Percentiles rank a stretch among this genome's conserved stretches.
Conservation (phyloP, 2,329 filamentous ascomycete species). For the Arthrobotrys iridis region DNA sequence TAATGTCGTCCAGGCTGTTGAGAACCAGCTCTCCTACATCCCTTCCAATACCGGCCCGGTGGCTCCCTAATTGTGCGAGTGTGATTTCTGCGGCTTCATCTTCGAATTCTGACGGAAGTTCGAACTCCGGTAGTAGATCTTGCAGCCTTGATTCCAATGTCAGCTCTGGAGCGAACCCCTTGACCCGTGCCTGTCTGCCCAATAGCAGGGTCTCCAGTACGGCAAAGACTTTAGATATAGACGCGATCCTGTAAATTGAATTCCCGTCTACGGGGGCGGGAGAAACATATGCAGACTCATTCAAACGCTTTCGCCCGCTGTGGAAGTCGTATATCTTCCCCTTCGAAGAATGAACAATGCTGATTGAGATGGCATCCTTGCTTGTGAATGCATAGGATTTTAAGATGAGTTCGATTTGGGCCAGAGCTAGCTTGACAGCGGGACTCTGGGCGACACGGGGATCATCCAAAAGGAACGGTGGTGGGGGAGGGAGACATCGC, state of each 20-base stretch:
- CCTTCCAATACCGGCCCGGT: slow-evolving; percentile 28
- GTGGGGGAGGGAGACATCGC: slow-evolving; percentile 42
- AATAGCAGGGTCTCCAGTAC: slow-evolving; percentile 31
- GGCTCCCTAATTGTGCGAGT: slow-evolving; percentile 40
- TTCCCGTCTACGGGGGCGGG: slow-evolving; percentile 19
- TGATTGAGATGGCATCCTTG: slow-evolving; percentile 48
- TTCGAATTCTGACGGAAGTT: slow-evolving; percentile 18
- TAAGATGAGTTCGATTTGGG: slow-evolving; percentile 1
- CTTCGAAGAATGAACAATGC: slow-evolving; percentile 39
- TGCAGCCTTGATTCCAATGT: slow-evolving; percentile 30
- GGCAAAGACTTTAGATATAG: slow-evolving; percentile 29
- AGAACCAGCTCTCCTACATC: slow-evolving; percentile 38
- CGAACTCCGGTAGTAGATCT: slow-evolving; percentile 36
- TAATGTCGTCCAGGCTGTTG: slow-evolving; percentile 15
- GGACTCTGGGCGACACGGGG: slow-evolving; percentile 17
- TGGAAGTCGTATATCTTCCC: slow-evolving; percentile 51
- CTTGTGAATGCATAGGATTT: not conserved
- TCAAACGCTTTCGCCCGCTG: slow-evolving; percentile 24
- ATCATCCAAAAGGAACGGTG: slow-evolving; percentile 32
- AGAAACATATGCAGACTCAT: slow-evolving; percentile 14
- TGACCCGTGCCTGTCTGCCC: slow-evolving; percentile 16
- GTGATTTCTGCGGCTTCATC: slow-evolving; percentile 41
- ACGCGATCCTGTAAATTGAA: slow-evolving; percentile 42
- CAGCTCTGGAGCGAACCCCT: slow-evolving; percentile 24
- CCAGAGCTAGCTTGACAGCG: slow-evolving; percentile 16